Evolutionary conservation across 257 asterid species (phyloP).

Genomic region (Paraleonurus japonicus): DNA sequence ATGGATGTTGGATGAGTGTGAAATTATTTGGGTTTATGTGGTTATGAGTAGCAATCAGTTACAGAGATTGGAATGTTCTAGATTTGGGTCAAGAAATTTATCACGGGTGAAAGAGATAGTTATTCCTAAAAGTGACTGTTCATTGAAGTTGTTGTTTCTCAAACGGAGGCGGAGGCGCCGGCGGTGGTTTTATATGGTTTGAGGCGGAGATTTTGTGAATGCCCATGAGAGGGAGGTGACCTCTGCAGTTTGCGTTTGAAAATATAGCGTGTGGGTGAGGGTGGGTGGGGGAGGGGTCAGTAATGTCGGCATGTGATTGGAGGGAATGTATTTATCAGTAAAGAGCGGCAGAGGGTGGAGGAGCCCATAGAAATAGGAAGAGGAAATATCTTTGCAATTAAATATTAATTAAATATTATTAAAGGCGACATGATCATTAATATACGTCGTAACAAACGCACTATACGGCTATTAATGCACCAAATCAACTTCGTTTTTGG

Average conservation of each 20-base stretch:
- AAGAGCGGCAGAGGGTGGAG: not conserved
- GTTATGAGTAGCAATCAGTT: not conserved
- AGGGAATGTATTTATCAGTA: constrained; percentile 1
- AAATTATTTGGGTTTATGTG: not conserved
- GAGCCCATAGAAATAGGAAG: constrained; percentile 24
- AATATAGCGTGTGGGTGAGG: not conserved
- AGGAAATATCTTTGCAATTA: constrained; percentile 3
- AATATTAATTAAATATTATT: not conserved
- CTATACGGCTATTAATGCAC: not conserved
- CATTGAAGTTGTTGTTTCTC: not conserved
- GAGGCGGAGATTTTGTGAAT: not conserved
- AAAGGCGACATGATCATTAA: not conserved
- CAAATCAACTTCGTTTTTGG: not conserved
- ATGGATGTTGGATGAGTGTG: not conserved
- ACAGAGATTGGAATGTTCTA: not conserved
- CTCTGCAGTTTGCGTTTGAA: not conserved
- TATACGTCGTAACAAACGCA: constrained; percentile 9
- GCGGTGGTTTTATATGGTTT: not conserved
- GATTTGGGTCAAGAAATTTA: not conserved
- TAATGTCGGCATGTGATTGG: constrained; percentile 23
- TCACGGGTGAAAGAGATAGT: not conserved
- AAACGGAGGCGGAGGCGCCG: not conserved
- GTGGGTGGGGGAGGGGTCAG: not conserved
- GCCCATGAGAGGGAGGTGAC: not conserved
- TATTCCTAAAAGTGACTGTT: no score